These are phyloP conservation scores for Aspergillus leporis DNA, from an alignment of 495 filamentous ascomycete species.

Conservation along the genomic window DNA sequence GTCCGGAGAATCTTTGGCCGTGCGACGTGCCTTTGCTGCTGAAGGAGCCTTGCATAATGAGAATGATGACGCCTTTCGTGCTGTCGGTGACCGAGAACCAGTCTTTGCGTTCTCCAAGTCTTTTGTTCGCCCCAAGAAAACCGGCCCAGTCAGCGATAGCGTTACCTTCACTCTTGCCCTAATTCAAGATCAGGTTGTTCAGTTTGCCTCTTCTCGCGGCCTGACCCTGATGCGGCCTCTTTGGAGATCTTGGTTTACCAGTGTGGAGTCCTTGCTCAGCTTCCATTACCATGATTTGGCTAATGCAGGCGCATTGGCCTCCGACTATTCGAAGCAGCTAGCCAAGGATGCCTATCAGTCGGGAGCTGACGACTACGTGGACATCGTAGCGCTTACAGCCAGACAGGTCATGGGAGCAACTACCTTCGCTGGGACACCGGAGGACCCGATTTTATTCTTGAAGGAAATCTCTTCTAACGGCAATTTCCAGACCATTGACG, in stretches of 20 bases:
- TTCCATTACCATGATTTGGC: slow-evolving; percentile 78
- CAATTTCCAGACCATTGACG: slow-evolving; percentile 94
- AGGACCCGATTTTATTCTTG: slow-evolving; percentile 80
- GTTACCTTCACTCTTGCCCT: slow-evolving; percentile 82
- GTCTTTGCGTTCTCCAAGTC: slow-evolving; percentile 89
- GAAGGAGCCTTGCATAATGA: slow-evolving; percentile 65
- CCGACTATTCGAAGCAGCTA: slow-evolving; percentile 78
- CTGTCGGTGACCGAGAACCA: slow-evolving; percentile 81
- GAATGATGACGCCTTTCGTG: slow-evolving; percentile 64
- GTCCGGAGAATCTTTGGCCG: slow-evolving; percentile 64
- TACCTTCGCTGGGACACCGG: slow-evolving; percentile 82
- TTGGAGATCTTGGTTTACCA: slow-evolving; percentile 76
- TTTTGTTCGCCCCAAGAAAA: slow-evolving; percentile 53
- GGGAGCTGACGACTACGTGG: slow-evolving; percentile 55
- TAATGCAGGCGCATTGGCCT: slow-evolving; percentile 59
- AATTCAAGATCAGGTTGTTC: slow-evolving; percentile 79
- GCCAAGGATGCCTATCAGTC: slow-evolving; percentile 70
- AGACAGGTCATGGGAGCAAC: slow-evolving; percentile 91
- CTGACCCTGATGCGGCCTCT: slow-evolving; percentile 82
- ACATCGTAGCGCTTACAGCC: slow-evolving; percentile 86
- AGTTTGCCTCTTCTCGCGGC: slow-evolving; percentile 81
- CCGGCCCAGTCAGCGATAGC: slow-evolving; percentile 40
- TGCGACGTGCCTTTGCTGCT: slow-evolving; percentile 73
- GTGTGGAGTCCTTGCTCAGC: slow-evolving; percentile 60
- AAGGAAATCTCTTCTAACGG: slow-evolving; percentile 97